These are phyloP conservation scores for Chaetoceros muelleri DNA, from an alignment of 108 stramenopile genomes.

Conservation along the genomic window DNA sequence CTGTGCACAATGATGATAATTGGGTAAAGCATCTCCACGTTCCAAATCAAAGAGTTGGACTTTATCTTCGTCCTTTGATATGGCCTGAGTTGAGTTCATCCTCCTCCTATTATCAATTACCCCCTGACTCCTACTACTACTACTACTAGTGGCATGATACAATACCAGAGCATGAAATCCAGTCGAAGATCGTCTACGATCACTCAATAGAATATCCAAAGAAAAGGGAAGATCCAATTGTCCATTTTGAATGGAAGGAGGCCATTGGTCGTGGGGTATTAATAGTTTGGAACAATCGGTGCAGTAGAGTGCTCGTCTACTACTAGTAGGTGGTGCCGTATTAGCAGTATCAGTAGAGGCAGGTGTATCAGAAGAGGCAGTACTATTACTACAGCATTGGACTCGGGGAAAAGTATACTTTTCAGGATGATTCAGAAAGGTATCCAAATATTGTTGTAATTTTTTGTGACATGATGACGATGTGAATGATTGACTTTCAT, in stretches of 20 bases:
- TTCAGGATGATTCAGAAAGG: neutral
- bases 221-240: conserved; percentile 39
- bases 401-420: neutral
- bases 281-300: conserved; percentile 45
- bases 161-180: conserved; percentile 50
- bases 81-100: neutral
- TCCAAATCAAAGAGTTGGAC: conserved; percentile 17
- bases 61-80: neutral
- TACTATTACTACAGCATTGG: neutral
- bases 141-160: conserved; percentile 9
- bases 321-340: too few species aligned
- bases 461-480: too few species aligned
- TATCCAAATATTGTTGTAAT: neutral
- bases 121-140: neutral
- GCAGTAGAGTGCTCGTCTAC: conserved; percentile 43
- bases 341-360: too few species aligned
- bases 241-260: conserved; percentile 19
- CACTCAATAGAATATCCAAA: conserved; percentile 56
- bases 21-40: conserved; percentile 10
- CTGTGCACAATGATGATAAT: conserved; percentile 12
- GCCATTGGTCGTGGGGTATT: conserved; percentile 37
- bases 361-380: too few species aligned
- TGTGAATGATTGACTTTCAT: too few species aligned
- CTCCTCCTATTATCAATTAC: neutral
- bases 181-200: conserved; percentile 44